These are phyloP conservation scores for Dactylellina leptospora DNA, from an alignment of 2,329 filamentous ascomycete species.

Conservation along the genomic window DNA sequence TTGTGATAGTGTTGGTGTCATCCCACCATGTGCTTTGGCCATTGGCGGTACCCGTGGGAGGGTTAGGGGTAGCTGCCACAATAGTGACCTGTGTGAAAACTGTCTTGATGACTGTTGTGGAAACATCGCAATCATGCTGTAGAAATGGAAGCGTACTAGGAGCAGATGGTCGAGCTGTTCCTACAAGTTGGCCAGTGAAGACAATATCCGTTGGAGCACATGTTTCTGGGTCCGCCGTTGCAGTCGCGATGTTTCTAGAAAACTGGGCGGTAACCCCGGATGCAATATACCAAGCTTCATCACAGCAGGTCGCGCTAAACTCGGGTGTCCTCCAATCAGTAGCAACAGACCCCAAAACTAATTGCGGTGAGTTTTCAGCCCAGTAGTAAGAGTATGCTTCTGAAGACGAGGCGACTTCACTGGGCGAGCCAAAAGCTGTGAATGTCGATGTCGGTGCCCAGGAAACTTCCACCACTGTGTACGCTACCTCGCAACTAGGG, in stretches of 20 bases:
- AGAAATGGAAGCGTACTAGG: conserved; percentile 36
- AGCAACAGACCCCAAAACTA: conserved; percentile 12
- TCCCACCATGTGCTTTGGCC: conserved; percentile 51
- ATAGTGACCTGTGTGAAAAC: conserved; percentile 28
- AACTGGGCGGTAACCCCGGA: conserved; percentile 29
- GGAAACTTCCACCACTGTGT: conserved; percentile 22
- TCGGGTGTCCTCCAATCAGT: conserved; percentile 13
- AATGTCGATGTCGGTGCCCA: conserved; percentile 32
- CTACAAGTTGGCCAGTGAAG: conserved; percentile 26
- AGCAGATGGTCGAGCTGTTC: conserved; percentile 6
- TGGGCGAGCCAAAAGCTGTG: conserved; percentile 3
- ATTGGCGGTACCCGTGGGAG: conserved; percentile 29
- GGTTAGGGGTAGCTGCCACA: conserved; percentile 25
- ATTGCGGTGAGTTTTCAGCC: conserved; percentile 9
- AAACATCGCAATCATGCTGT: conserved; percentile 39
- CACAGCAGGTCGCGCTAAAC: conserved; percentile 43
- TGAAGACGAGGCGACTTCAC: not conserved
- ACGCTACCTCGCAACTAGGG: conserved; percentile 13
- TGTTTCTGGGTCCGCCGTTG: conserved; percentile 2
- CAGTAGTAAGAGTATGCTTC: conserved; percentile 17
- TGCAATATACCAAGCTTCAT: conserved; percentile 34
- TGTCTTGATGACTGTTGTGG: conserved; percentile 28
- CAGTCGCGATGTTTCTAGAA: conserved; percentile 9
- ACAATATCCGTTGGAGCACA: conserved; percentile 22
- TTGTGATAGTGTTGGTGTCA: conserved; percentile 23